Evolutionary conservation across 78 protist species (phyloP).

Genomic region (Dictyostelium citrinum): DNA sequence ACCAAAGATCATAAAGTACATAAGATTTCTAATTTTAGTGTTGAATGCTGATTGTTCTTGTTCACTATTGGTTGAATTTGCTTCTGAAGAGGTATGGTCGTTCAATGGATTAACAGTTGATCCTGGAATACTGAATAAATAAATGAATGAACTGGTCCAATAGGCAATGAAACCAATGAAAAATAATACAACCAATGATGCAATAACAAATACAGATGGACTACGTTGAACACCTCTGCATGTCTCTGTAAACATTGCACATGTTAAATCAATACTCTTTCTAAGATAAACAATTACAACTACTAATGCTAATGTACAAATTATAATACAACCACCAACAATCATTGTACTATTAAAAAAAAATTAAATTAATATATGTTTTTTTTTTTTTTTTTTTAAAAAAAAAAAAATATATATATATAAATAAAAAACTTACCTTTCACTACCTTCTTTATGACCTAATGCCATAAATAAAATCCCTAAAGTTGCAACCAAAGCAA

Average conservation of each 20-base stretch:
- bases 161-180: slow-evolving; percentile 70
- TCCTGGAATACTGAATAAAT: slow-evolving; percentile 74
- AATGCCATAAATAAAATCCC: slow-evolving; percentile 23
- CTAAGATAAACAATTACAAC: slow-evolving; percentile 28
- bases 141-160: slow-evolving; percentile 77
- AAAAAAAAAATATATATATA: too few relatives aligned
- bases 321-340: slow-evolving; percentile 37
- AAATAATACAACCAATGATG: not conserved
- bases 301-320: slow-evolving; percentile 20
- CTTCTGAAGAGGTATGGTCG: not conserved
- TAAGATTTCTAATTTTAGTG: slow-evolving; percentile 55
- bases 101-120: slow-evolving; percentile 12
- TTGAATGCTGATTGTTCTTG: slow-evolving; percentile 12
- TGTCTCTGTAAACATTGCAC: slow-evolving; percentile 76
- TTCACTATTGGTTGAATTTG: not conserved
- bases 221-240: slow-evolving; percentile 67
- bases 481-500: slow-evolving; percentile 23
- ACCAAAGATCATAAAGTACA: slow-evolving; percentile 78
- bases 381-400: not conserved
- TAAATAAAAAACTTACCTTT: slow-evolving; percentile 15
- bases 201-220: slow-evolving; percentile 58
- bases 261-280: slow-evolving; percentile 64
- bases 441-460: slow-evolving; percentile 48
- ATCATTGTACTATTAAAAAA: slow-evolving; percentile 24
- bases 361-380: not conserved